Evolutionary conservation across 495 filamentous ascomycete species (phyloP), one percentile per base, ranked within the genome.

Genomic region (Neurospora intermedia): DNA sequence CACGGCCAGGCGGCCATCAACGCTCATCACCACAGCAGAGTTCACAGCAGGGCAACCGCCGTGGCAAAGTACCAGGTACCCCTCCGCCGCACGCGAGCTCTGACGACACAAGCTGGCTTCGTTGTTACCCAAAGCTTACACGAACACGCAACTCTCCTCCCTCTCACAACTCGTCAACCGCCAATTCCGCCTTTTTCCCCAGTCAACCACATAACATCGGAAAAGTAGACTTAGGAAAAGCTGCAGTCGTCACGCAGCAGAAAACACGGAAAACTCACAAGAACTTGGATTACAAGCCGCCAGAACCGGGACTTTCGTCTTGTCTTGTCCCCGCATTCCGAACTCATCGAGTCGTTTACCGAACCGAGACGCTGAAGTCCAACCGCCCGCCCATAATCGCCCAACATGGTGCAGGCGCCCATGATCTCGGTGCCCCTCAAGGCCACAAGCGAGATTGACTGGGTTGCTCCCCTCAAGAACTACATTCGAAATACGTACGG

Each of bases 361-460:
- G 35, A 70, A 70, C 38, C 69, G 70, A 72, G 16, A 72, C 45
- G 43, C 39, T 45, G 16, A 35, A 35, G 27, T 23, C 31, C 39
- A 35, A n/a, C 16, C 70, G 6, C 54, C 54, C 54, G 66, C 73
- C 42, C 38, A 43, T 70, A 46, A 69, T 59, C 69, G 73, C 71
- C 77, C 77, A 78, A 76, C 81, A 92, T 92, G 90, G 86, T 87
- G 82, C 90, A 94, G 84, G 88, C 93, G 79, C 93, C 94, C 69
- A 98, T 98, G 94, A 89, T 98, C 72, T 94, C 92, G 75, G 90
- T 89, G 86, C 94, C 94, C 80, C 85, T 97, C 79, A 98, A 99
- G 91, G 94, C 96, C 81, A 99, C 96, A 75, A 97, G 95, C 86
- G 96, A 99, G 86, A 97, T 98, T 80, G 96, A 99, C 87, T 99